Base-by-base conservation (phyloP, 495 filamentous ascomycete species). In the Lasiosphaeris hirsuta region DNA sequence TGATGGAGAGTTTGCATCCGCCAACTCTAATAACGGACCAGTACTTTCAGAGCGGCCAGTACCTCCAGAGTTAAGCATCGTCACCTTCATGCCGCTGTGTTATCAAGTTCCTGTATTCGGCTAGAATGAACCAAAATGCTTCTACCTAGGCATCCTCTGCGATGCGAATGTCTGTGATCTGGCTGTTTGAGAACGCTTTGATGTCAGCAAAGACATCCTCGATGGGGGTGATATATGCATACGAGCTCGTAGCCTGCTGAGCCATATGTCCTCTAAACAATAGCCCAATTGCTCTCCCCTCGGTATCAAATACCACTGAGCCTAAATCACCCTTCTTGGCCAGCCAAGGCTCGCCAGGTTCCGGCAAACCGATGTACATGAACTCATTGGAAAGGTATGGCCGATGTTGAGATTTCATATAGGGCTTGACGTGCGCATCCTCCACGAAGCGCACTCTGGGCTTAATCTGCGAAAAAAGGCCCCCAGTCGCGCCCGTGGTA, bases 251-350 rank as follows among this genome's bases (percentile, higher is more conserved):
- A 13, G 46, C 30, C 18, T 49, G 23, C 23, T 30, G 46, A 15
- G 46, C 19, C 46, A 36, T 49, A 13, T 49, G 46, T 49, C 46
- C 46, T 34, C 19, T 49, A 49, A 34, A 49, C 46, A 49, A 36
- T 14, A 49, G 30, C 19, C 46, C 46, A 33, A 49, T 13, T 34
- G 46, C 46, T 36, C 7, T 33, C 15, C 46, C 46, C 3, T 49
- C 46, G 46, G 2, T n/a, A 14, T 49, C 17, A 9, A 33, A 49
- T 10, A 49, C 46, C 19, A 49, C 30, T 4, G 46, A 49, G 2
- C 46, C 46, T 13, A 19, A 49, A 35, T 49, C 46, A n/a, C 46
- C 46, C 19, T 15, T 11, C 23, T 11, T 41, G 10, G 10, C 39
- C 39, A 41, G 14, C 10, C 14, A 41, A 13, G 10, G 10, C 39